phyloP scores from a whole-genome alignment of 2,329 filamentous ascomycete species.

The Cytospora piceicola region DNA sequence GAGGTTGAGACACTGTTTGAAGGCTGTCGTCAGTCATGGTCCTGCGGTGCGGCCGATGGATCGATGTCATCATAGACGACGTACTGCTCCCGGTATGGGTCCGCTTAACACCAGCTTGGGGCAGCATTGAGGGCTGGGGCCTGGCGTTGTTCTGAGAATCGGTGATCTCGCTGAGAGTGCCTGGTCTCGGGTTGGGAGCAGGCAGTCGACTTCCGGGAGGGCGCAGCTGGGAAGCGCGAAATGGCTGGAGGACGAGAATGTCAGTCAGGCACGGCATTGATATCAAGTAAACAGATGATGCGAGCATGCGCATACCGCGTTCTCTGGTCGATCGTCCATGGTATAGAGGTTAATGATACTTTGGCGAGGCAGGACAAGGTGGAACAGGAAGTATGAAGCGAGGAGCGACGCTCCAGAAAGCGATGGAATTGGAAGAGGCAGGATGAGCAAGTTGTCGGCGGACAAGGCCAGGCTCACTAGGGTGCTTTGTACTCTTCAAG shows the following conservation, averaged over 20 bases:
- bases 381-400: constrained; percentile 30
- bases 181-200: constrained; percentile 30
- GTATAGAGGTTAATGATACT: constrained; percentile 35
- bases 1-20: constrained; percentile 48
- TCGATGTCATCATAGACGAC: constrained; percentile 27
- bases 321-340: constrained; percentile 43
- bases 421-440: constrained; percentile 30
- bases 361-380: constrained; percentile 29
- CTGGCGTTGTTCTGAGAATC: constrained; percentile 66
- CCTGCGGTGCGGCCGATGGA: constrained; percentile 9
- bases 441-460: constrained; percentile 29
- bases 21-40: constrained; percentile 30
- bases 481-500: background rate
- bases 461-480: background rate
- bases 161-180: constrained; percentile 56
- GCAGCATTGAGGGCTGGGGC: constrained; percentile 47
- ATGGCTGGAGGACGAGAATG: constrained; percentile 23
- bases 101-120: constrained; percentile 54
- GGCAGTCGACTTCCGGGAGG: constrained; percentile 32
- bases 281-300: background rate
- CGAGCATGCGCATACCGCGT: constrained; percentile 38
- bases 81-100: constrained; percentile 37
- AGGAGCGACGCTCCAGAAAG: constrained; percentile 31
- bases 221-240: constrained; percentile 35
- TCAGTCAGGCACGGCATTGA: constrained; percentile 5